phyloP scores from a whole-genome alignment of 176 grass and related monocot species.

The Triticum urartu region DNA sequence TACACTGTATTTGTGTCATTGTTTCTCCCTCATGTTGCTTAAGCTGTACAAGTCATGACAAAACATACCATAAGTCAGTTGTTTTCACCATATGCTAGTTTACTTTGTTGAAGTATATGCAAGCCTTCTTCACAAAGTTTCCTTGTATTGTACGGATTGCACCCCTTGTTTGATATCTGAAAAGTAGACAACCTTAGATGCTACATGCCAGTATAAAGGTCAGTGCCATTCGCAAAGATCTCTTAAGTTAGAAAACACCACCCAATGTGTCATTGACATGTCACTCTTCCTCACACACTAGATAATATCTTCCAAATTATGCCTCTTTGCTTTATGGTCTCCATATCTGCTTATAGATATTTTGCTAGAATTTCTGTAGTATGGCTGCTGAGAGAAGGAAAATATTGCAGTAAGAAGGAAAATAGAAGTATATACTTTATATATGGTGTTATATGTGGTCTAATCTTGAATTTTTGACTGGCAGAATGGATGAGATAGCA shows the following conservation, averaged over 20 bases:
- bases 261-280: neutral
- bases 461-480: slow-evolving; percentile 38
- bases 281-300: neutral
- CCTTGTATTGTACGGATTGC: neutral
- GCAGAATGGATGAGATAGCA: slow-evolving; percentile 94
- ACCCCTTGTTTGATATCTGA: neutral
- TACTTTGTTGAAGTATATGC: neutral
- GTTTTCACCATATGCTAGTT: neutral
- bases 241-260: neutral
- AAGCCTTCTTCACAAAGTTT: neutral
- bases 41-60: neutral
- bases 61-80: neutral
- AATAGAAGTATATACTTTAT: neutral
- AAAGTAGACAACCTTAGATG: neutral
- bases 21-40: slow-evolving; percentile 6
- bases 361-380: neutral
- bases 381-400: neutral
- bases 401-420: neutral
- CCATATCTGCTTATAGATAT: neutral
- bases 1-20: slow-evolving; percentile 27
- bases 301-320: neutral
- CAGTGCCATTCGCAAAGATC: neutral
- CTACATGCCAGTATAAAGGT: neutral
- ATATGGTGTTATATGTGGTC: neutral
- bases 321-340: neutral